Evolutionary conservation across 2,329 filamentous ascomycete genomes (phyloP), one percentile per base, ranked within the genome.

Genomic region (Fusarium oxysporum): DNA sequence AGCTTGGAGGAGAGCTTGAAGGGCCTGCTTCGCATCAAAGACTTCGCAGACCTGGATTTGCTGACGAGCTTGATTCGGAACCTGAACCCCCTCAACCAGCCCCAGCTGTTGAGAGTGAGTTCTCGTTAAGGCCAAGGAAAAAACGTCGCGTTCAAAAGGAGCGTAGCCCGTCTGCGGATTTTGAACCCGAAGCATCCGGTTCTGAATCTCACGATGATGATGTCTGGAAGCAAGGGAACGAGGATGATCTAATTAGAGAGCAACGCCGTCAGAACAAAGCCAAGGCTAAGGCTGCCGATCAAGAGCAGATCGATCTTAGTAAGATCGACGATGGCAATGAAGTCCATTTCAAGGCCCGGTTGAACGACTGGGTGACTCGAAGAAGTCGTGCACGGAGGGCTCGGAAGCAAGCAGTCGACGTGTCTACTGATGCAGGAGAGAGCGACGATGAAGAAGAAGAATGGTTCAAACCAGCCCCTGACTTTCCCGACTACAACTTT

Each of bases 301-400:
- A 83, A 30, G 82, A 80, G 10, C 82, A 83, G 57, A 77, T 89
- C 16, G 86, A 90, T 73, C 77, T 90, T 25, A 87, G 84, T 72
- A 83, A 86, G 62, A 86, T 98, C 25, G 96, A 99, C 77, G 96
- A 99, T 80, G 97, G 96, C 1, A 92, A 97, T 67, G 95, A 98
- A 80, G 84, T 86, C 1, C 86, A 95, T 25, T 99, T 97, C 79
- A 92, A 94, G 77, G 85, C 85, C 48, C 90, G 96, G 45, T 81
- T 99, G 8, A 87, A 89, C 28, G 89, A 89, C 61, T 99, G 96
- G 96, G 87, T 93, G 3, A 83, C 86, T 51, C 79, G 86, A 71
- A 80, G 85, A 61, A 84, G 83, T 59, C 80, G 81, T 17, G 82
- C 82, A n/a, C 79, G 82, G 65, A 73, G 82, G 68, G 83, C 84